Evolutionary conservation across 129 eudicot species (phyloP), one percentile per base, ranked within the genome.

Genomic region (Escallonia herrerae): DNA sequence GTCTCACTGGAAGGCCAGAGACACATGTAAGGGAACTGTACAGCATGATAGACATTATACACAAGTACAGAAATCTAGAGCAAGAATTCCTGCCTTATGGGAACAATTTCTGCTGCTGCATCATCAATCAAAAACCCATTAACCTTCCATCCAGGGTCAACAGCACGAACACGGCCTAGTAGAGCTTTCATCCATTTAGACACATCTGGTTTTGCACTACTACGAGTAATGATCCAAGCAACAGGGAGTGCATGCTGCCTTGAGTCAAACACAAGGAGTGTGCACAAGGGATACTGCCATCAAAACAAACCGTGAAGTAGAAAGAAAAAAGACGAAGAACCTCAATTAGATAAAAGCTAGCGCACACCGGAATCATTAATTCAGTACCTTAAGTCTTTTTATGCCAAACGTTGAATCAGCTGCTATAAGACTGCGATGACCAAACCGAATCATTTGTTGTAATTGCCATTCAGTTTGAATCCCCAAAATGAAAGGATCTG

Each of bases 391-490:
- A 13, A 94, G 83, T 75, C 73, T 83, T 67, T 84, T 89, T 75
- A 94, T 82, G 41, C 96, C 98, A 76, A 93, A 93, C 14, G 89
- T 86, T 5, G 98, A 93, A 80, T 93, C 98, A 15, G 70, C 91
- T 49, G 96, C 98, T 59, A 93, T 68, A 48, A 89, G 82, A 58
- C 88, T 93, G 56, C 87, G 82, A 77, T 93, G 86, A 40, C 98
- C 98, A 76, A 88, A 93, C 15, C 98, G 85, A 74, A 93, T 69
- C 98, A 93, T 85, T 75, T 93, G 98, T 50, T 88, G 96, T 64
- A 93, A 70, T 72, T 93, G 98, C 98, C 98, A 93, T 72, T 93
- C 98, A 22, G 98, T 93, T 82, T 93, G 98, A 47, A 93, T 82
- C 47, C 98, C 96, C 79, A 93, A 79, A 70, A 93, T 60, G 73